Percentiles rank a stretch among this genome's conserved stretches.
Conservation (phyloP, 257 asterid genomes). For the Rhazya stricta region DNA sequence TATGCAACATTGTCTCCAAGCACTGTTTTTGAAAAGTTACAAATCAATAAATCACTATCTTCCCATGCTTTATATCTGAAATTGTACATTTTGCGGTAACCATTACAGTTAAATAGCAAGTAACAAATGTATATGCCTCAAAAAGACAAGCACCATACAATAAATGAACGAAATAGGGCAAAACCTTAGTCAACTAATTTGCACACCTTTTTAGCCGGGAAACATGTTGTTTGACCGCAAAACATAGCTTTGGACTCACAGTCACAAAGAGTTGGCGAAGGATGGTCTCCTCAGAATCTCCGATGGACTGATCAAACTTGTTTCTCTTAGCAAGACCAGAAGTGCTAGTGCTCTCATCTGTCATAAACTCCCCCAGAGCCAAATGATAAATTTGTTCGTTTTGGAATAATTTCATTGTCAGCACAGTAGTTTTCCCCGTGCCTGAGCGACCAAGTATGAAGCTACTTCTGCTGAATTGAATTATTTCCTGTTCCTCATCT, state of each 20-base stretch:
- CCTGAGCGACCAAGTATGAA: conserved; percentile 71
- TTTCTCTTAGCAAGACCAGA: background rate
- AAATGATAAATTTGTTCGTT: conserved; percentile 42
- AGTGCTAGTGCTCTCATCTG: conserved; percentile 1
- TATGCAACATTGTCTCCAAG: background rate
- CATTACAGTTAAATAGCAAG: background rate
- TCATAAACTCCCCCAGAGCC: conserved; percentile 29
- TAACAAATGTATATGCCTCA: background rate
- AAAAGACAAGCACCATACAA: background rate
- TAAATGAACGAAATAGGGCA: background rate
- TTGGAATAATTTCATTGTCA: conserved; percentile 52
- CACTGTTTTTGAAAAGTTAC: background rate
- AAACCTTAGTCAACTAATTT: background rate
- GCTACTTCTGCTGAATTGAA: conserved; percentile 43
- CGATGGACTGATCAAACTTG: background rate
- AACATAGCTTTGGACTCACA: conserved; percentile 63
- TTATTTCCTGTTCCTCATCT: conserved; percentile 52
- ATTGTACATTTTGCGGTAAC: background rate
- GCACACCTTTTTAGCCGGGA: conserved; percentile 49
- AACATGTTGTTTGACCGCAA: conserved; percentile 60
- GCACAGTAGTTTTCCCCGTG: conserved; percentile 63
- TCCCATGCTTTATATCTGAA: background rate
- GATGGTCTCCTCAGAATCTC: conserved; percentile 14
- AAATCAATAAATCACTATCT: background rate
- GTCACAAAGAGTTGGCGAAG: conserved; percentile 65